Evolutionary conservation across 1,284 basidiomycete species (phyloP), one percentile per base, ranked within the genome.

Genomic region (Malassezia psittaci): DNA sequence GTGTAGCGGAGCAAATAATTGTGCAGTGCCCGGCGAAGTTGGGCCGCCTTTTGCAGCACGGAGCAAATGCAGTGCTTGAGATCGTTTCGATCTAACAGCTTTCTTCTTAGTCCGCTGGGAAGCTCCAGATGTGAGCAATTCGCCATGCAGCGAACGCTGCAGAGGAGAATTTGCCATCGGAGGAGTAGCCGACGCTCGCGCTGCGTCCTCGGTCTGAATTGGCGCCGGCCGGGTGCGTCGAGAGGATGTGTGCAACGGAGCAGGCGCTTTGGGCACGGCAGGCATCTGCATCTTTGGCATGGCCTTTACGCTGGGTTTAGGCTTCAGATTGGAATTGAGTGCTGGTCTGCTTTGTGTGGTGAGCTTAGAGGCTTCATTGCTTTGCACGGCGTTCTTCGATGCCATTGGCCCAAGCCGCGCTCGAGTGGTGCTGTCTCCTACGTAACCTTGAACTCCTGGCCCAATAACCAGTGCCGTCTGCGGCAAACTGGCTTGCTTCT

Each of bases 391-490:
- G 19, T n/a, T 32, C 10, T 21, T 21, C 18, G 24, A n/a, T n/a
- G 42, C 18, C 7, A 13, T 2, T 32, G 24, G 42, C 13, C 9
- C 42, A 18, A 13, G 42, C 18, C 24, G 24, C 2, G 42, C 18
- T n/a, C 33, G 13, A 13, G 18, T n/a, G 11, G 42, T 19, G 19
- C 9, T 32, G 16, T 46, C 44, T 32, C 44, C 32, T 16, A 52
- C 54, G 24, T 61, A 48, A 6, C 68, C 68, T 52, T 70, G 68
- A 10, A 70, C 64, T 39, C 68, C 68, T 0, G 68, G 67, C 11
- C 68, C 68, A 36, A 71, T 68, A 46, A 69, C 65, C 2, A 69
- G 61, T 3, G 68, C 68, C 0, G 66, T 62, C 5, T 57, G n/a
- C 1, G 67, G 68, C 64, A 71, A 24, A 19, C 11, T 16, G 18